phyloP scores from a whole-genome alignment of 108 stramenopile species.

The Skeletonema grethae region DNA sequence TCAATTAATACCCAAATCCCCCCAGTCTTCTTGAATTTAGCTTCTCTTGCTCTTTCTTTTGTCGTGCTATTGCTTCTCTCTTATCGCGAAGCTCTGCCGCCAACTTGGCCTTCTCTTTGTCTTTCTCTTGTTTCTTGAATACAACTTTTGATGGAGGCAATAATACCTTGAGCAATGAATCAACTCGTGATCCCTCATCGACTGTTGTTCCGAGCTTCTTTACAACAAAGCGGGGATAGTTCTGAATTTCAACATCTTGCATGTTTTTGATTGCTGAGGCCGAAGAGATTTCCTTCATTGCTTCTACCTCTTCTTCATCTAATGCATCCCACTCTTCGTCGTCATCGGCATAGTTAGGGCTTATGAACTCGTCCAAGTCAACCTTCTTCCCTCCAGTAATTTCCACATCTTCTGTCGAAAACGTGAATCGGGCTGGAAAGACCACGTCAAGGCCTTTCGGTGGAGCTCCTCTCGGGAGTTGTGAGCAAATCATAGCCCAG shows the following conservation, averaged over 20 bases:
- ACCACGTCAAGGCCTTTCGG: slow-evolving; percentile 74
- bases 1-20: not conserved
- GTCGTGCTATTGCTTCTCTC: slow-evolving; percentile 55
- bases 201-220: slow-evolving; percentile 48
- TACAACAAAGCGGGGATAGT: slow-evolving; percentile 76
- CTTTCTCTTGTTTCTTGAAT: slow-evolving; percentile 64
- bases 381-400: slow-evolving; percentile 69
- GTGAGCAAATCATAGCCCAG: slow-evolving; percentile 69
- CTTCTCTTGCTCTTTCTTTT: slow-evolving; percentile 59
- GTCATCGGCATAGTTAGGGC: slow-evolving; percentile 59
- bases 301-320: slow-evolving; percentile 87
- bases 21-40: slow-evolving; percentile 29
- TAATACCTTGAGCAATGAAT: slow-evolving; percentile 70
- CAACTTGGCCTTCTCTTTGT: slow-evolving; percentile 73
- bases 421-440: slow-evolving; percentile 72
- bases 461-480: slow-evolving; percentile 58
- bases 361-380: slow-evolving; percentile 55
- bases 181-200: slow-evolving; percentile 59
- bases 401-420: slow-evolving; percentile 62
- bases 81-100: slow-evolving; percentile 76
- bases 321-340: slow-evolving; percentile 85
- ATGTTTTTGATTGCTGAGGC: slow-evolving; percentile 65
- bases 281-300: slow-evolving; percentile 83
- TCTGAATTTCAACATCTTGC: slow-evolving; percentile 69
- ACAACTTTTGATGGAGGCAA: slow-evolving; percentile 79